Evolutionary conservation across 1,284 basidiomycete genomes (phyloP), one percentile per base, ranked within the genome.

Genomic region (Cutaneotrichosporon cavernicola): DNA sequence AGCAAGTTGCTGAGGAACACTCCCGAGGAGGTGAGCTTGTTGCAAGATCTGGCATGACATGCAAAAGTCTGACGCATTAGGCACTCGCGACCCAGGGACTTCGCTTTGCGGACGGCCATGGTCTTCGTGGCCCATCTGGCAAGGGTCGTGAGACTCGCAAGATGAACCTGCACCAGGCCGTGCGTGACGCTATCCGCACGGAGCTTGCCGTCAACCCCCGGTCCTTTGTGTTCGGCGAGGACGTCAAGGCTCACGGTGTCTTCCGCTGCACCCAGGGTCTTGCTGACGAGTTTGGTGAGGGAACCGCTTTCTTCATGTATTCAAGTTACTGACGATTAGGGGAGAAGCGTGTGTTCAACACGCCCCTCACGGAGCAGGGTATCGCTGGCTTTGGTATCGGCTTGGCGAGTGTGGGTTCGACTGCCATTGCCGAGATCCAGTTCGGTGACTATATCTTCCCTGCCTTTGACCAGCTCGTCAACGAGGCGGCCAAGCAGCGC

Each of bases 331-430:
- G 43, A 46, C 43, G 47, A 52, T 31, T 72, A 92, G 91, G 92
- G 43, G 86, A 88, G 57, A 91, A 94, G 79, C 87, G 93, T 50
- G 91, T 97, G n/a, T 96, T 97, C 81, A 96, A 97, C 79, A 96
- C 93, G 0, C 92, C 93, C 6, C 78, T 96, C 61, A 94, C 91
- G 0, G 93, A 96, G 75, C 92, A 97, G 80, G 94, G 94, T 6
- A 96, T 97, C 62, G 92, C 91, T 51, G 94, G 94, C 9, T 97
- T 97, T 72, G 94, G 90, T 0, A 93, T 97, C 58, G 94, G 95
- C 4, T 79, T 96, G 64, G 92, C 95, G 0, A 84, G 89, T 16
- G 95, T 97, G 87, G 94, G 94, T 0, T 92, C 94, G 62, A 94
- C 92, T 4, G 92, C 93, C 1, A 93, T 97, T 62, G 95, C 92